phyloP scores from a whole-genome alignment of 164 flowering plant genomes.

The Magnolia changhungtana region DNA sequence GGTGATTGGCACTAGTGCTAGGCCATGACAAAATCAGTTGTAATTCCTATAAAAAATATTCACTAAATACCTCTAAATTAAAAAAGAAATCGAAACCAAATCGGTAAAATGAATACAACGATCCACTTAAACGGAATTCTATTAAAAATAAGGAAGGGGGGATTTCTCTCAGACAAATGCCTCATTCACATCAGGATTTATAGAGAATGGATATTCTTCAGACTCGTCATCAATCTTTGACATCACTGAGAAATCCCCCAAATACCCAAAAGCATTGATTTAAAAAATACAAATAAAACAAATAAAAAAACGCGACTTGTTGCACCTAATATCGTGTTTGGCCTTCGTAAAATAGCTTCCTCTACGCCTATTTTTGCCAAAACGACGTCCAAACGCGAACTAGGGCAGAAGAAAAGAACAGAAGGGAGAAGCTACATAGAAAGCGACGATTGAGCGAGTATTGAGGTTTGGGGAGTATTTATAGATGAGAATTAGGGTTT shows the following conservation, averaged over 20 bases:
- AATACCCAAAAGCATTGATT: not conserved
- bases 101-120: no score
- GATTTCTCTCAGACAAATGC: slow-evolving; percentile 25
- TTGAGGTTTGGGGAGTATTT: not conserved
- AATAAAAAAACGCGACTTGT: not conserved
- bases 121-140: no score
- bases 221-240: slow-evolving; percentile 23
- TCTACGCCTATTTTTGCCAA: no score
- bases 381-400: not conserved
- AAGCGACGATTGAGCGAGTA: no score
- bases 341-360: no score
- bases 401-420: not conserved
- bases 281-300: not conserved
- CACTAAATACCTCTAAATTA: no score
- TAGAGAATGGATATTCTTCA: slow-evolving; percentile 19
- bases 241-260: slow-evolving; percentile 18
- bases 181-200: slow-evolving; percentile 23
- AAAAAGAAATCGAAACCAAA: no score
- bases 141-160: not conserved
- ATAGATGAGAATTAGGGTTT: slow-evolving; percentile 1
- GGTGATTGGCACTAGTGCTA: no score
- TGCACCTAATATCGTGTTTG: not conserved
- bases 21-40: no score
- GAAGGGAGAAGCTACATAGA: not conserved
- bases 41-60: no score